These are phyloP conservation scores for Yamadazyma takamatsuzukensis DNA, from an alignment of 805 yeast genomes.

Conservation along the genomic window DNA sequence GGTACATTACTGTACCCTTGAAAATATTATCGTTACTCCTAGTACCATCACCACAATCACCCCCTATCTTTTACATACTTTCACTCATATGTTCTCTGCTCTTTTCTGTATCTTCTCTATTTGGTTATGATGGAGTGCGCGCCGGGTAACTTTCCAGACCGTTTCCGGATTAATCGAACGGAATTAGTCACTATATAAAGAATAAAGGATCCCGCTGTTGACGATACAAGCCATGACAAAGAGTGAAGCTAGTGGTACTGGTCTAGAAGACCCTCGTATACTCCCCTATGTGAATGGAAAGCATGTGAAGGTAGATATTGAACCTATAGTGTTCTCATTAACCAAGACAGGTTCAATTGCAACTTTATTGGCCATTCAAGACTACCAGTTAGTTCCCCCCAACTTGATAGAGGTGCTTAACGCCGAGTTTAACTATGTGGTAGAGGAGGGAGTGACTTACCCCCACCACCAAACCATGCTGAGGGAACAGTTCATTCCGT, in stretches of 20 bases:
- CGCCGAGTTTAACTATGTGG: slow-evolving; percentile 57
- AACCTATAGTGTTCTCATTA: slow-evolving; percentile 37
- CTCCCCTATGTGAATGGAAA: slow-evolving; percentile 33
- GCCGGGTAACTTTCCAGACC: no score
- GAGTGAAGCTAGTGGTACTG: no score
- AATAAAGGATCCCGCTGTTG: no score
- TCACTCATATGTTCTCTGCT: slow-evolving; percentile 8
- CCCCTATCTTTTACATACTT: no score
- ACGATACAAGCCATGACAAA: no score
- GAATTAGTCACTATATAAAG: no score
- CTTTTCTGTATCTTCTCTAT: background rate
- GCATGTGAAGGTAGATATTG: slow-evolving; percentile 22
- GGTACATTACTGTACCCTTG: background rate
- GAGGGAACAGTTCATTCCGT: slow-evolving; percentile 50
- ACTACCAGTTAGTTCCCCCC: slow-evolving; percentile 46
- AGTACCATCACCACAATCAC: no score
- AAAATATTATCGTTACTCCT: background rate
- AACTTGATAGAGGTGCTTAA: slow-evolving; percentile 45
- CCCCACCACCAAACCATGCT: slow-evolving; percentile 48
- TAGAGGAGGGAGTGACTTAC: slow-evolving; percentile 73
- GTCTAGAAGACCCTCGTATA: background rate
- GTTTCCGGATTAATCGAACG: background rate
- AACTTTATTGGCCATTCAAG: slow-evolving; percentile 60
- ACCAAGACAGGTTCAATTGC: slow-evolving; percentile 37
- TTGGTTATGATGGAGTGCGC: no score